Base-by-base conservation (phyloP, 495 filamentous ascomycete species). In the Aspergillus avenaceus region DNA sequence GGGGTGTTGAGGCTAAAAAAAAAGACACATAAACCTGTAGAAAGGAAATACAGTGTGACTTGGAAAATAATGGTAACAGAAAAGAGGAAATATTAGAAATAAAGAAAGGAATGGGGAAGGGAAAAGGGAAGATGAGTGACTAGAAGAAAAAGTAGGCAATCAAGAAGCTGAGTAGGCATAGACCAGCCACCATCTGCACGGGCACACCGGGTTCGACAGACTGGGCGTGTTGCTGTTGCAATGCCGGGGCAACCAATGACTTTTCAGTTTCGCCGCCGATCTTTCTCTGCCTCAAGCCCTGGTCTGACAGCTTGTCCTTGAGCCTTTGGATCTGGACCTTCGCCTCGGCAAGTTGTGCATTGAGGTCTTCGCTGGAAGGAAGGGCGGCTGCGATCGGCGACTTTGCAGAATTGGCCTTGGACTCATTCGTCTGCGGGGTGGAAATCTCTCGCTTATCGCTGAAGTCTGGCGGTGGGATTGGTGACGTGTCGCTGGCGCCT, bases 81-180 rank as follows among this genome's bases (percentile, higher is more conserved):
- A 38, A 49, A 11, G 27, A 55, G 44, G 28, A 61, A 64, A 56
- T 29, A 52, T 62, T 62, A 61, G 36, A 55, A 42, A 18, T 29
- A 47, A 28, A 42, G 57, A 59, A 57, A 51, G 60, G 48, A 54
- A 44, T 21, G 41, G 38, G 51, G 52, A 45, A 55, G 51, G 62
- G 50, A 53, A 61, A 52, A 32, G 42, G 50, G 54, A 47, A 41
- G 54, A 56, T 27, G 40, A 52, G 51, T 49, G 46, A 40, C 77
- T 83, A 98, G 65, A 97, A 97, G 69, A 98, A 88, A 59, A 96
- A 79, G 67, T 96, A 98, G 2, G 88, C 95, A 58, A 97, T 76
- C 64, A 98, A 71, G 72, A 98, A 98, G 71, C 88, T 85, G 49
- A 92, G 52, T 66, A 98, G 74, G 60, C 93, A 97, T 41, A 98